phyloP scores from a whole-genome alignment of 2,329 filamentous ascomycete genomes.

The Pseudogymnoascus sp. region DNA sequence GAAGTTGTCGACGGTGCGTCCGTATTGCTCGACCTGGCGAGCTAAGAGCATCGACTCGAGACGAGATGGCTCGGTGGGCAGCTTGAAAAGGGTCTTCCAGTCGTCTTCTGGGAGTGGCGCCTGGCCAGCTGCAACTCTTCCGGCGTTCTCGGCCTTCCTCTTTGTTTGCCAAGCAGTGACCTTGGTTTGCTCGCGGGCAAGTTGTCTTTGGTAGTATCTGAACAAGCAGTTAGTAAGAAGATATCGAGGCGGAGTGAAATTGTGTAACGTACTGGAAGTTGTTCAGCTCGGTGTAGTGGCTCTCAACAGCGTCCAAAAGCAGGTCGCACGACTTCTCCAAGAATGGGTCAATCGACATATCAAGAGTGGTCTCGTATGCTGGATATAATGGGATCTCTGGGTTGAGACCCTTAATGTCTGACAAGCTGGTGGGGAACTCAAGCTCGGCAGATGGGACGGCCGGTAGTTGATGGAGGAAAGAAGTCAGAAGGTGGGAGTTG shows the following conservation, averaged over 20 bases:
- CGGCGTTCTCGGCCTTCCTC: slow-evolving; percentile 91
- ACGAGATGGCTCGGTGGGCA: slow-evolving; percentile 87
- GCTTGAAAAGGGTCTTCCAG: slow-evolving; percentile 97
- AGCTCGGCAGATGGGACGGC: slow-evolving; percentile 57
- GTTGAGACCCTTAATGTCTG: slow-evolving; percentile 64
- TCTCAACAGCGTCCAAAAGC: slow-evolving; percentile 92
- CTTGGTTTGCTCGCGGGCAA: slow-evolving; percentile 91
- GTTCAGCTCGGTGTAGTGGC: slow-evolving; percentile 97
- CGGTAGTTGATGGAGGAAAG: slow-evolving; percentile 89
- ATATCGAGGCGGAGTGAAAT: background rate
- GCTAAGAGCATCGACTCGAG: slow-evolving; percentile 92
- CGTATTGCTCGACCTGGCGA: slow-evolving; percentile 95
- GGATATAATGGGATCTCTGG: slow-evolving; percentile 63
- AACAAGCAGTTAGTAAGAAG: background rate
- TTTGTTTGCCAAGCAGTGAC: slow-evolving; percentile 95
- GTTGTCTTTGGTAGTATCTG: slow-evolving; percentile 78
- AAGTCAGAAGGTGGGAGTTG: slow-evolving; percentile 95
- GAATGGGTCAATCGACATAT: slow-evolving; percentile 92
- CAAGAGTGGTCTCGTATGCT: slow-evolving; percentile 73
- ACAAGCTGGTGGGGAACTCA: slow-evolving; percentile 68
- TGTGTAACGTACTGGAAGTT: slow-evolving; percentile 67
- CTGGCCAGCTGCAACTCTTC: slow-evolving; percentile 79
- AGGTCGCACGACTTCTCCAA: slow-evolving; percentile 97
- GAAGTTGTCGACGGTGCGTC: slow-evolving; percentile 93
- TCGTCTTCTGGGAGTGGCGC: slow-evolving; percentile 86